Percentiles rank a stretch among this genome's conserved stretches.
Conservation (phyloP, 306 rosid genomes). For the Dryas alaskensis region DNA sequence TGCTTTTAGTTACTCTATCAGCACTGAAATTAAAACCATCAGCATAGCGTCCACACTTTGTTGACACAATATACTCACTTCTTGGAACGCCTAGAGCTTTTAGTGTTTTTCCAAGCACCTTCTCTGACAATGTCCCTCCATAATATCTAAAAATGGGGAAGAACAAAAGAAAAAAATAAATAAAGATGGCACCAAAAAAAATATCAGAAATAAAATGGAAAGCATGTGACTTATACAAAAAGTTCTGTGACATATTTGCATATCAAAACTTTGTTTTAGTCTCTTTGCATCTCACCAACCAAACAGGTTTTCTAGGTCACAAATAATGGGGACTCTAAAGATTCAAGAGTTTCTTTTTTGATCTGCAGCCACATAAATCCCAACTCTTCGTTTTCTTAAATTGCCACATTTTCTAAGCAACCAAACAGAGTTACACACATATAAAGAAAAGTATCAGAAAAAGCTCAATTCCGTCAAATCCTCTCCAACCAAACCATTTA, state of each 20-base stretch:
- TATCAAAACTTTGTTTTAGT: not conserved
- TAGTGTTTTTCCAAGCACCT: slow-evolving; percentile 70
- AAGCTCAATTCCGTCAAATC: not conserved
- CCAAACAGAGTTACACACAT: slow-evolving; percentile 13
- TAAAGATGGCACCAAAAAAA: not conserved
- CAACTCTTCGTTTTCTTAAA: not conserved
- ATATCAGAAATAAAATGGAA: not conserved
- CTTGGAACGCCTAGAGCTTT: slow-evolving; percentile 72
- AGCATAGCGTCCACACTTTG: slow-evolving; percentile 80
- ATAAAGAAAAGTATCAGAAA: not conserved
- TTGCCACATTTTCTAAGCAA: not conserved
- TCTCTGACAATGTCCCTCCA: slow-evolving; percentile 83
- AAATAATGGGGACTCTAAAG: not conserved
- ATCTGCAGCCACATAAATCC: not conserved
- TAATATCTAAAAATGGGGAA: slow-evolving; percentile 47
- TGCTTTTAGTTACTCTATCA: slow-evolving; percentile 72
- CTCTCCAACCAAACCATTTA: not conserved
- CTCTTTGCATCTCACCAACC: slow-evolving; percentile 1
- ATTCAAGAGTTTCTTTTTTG: not conserved
- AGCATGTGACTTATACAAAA: not conserved
- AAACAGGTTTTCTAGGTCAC: not conserved
- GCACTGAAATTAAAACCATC: slow-evolving; percentile 93
- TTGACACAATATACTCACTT: slow-evolving; percentile 71
- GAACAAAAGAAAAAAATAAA: not conserved
- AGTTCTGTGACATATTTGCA: not conserved